Conservation (phyloP, 208 protist genomes). For the Acanthamoeba castellanii region DNA sequence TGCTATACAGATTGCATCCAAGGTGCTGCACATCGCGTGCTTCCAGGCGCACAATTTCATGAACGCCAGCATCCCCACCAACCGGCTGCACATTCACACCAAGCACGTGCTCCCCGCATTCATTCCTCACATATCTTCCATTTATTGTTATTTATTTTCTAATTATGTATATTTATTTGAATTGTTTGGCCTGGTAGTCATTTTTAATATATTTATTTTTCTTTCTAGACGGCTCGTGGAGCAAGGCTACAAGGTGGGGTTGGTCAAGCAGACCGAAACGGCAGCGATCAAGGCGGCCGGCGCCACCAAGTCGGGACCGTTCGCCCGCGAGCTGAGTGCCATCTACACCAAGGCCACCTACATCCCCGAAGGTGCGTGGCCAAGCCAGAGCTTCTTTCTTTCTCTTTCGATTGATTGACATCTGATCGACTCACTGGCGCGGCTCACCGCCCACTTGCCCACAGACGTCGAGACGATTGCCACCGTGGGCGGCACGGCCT, state of each 20-base stretch:
- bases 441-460: neutral
- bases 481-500: neutral
- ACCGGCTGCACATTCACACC: conserved; percentile 85
- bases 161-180: neutral
- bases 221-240: conserved; percentile 76
- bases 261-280: conserved; percentile 85
- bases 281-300: conserved; percentile 80
- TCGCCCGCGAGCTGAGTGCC: conserved; percentile 77
- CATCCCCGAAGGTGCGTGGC: conserved; percentile 75
- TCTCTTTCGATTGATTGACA: conserved; percentile 49
- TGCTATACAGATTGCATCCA: conserved; percentile 77
- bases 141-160: neutral
- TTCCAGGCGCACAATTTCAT: conserved; percentile 86
- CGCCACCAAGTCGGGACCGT: conserved; percentile 72
- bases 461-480: conserved; percentile 41
- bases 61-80: conserved; percentile 86
- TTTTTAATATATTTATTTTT: no score
- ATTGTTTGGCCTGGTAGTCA: no score
- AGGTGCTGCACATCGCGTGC: conserved; percentile 84
- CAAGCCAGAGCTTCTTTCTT: no score
- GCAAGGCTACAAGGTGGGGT: conserved; percentile 87
- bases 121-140: neutral
- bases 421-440: neutral
- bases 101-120: neutral
- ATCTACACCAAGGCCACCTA: conserved; percentile 85